These are phyloP conservation scores for Vigna trinervia DNA, from an alignment of 306 rosid genomes.

Conservation along the genomic window DNA sequence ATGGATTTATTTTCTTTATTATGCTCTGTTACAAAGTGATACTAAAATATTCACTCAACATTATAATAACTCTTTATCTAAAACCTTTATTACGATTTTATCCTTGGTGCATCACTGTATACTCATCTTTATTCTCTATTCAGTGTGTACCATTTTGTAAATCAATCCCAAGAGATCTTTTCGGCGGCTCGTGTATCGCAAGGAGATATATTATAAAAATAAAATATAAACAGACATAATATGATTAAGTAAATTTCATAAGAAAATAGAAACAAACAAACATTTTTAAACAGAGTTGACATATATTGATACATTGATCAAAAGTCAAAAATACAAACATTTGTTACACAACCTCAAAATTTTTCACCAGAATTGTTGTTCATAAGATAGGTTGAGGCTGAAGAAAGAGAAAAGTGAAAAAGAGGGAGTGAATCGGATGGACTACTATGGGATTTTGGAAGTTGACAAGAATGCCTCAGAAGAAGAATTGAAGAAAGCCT, in stretches of 20 bases:
- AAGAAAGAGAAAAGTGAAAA: slow-evolving; percentile 14
- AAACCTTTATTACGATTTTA: background rate
- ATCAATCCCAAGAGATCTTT: background rate
- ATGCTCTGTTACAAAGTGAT: too few relatives aligned
- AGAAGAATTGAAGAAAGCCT: slow-evolving; percentile 83
- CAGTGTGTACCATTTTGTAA: background rate
- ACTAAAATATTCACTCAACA: background rate
- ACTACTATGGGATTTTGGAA: slow-evolving; percentile 77
- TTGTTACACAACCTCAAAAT: background rate
- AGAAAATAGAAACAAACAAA: background rate
- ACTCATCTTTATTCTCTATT: background rate
- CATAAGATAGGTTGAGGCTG: background rate
- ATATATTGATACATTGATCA: background rate
- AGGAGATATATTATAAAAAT: slow-evolving; percentile 25
- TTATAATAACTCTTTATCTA: background rate
- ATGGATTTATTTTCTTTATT: too few relatives aligned
- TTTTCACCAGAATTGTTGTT: background rate
- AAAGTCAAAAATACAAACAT: background rate
- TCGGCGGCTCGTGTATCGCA: slow-evolving; percentile 33
- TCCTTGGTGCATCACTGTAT: background rate
- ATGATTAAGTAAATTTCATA: background rate
- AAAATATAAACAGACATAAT: background rate
- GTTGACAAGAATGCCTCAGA: slow-evolving; percentile 76
- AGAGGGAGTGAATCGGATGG: slow-evolving; percentile 41
- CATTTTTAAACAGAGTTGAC: background rate